Conservation (phyloP, 2,329 filamentous ascomycete species). For the Diaporthe ilicicola region DNA sequence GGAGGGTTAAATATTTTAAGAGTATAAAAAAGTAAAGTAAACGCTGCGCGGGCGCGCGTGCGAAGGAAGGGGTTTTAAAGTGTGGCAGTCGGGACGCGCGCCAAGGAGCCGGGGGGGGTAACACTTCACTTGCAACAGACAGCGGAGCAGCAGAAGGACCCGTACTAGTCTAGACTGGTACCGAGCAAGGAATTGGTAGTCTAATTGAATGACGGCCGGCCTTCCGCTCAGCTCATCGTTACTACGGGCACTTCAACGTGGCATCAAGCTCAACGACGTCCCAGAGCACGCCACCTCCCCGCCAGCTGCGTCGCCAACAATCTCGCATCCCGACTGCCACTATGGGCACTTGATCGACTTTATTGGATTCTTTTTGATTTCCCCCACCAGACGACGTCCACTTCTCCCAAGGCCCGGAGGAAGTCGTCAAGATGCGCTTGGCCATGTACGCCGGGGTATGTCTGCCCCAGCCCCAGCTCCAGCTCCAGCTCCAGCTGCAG, state of each 20-base stretch:
- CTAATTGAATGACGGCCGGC: constrained; percentile 28
- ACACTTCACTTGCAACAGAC: no score
- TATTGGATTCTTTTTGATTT: constrained; percentile 9
- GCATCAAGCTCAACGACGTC: constrained; percentile 34
- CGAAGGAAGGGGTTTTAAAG: no score
- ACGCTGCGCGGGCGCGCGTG: no score
- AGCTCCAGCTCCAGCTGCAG: constrained; percentile 3
- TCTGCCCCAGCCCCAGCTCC: constrained; percentile 32
- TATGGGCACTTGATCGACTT: constrained; percentile 33
- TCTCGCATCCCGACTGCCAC: constrained; percentile 19
- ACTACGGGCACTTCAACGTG: constrained; percentile 34
- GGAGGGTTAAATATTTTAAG: no score
- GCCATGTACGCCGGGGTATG: constrained; percentile 69
- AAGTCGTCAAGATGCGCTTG: constrained; percentile 60
- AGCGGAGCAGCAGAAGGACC: background rate
- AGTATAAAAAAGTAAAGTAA: no score
- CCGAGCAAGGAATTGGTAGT: background rate
- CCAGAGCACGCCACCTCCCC: constrained; percentile 29
- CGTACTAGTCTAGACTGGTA: no score
- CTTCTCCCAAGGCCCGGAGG: background rate
- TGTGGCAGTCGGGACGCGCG: no score
- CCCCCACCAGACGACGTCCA: background rate
- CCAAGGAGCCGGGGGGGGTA: no score
- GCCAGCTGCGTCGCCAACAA: constrained; percentile 1
- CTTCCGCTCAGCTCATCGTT: constrained; percentile 9